Conservation (phyloP, 73 alveolate genomes). For the Paramecium primaurelia region DNA sequence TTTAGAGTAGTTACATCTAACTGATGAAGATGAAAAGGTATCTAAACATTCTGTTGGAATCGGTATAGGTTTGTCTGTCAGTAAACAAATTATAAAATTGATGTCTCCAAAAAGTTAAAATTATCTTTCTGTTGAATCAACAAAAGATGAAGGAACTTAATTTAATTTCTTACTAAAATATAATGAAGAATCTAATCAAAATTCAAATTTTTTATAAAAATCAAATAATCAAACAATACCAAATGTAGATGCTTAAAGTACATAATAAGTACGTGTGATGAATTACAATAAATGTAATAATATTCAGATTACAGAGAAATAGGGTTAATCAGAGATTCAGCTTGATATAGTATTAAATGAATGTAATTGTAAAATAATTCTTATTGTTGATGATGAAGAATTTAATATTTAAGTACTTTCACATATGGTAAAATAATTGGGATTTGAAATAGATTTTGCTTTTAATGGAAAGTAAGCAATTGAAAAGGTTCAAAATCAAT, state of each 20-base stretch:
- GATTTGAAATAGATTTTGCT: not conserved
- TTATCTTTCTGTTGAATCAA: not conserved
- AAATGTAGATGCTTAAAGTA: not conserved
- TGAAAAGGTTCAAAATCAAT: not conserved
- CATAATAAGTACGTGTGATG: not conserved
- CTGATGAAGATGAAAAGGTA: conserved; percentile 18
- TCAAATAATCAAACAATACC: not conserved
- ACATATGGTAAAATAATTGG: not conserved
- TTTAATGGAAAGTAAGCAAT: not conserved
- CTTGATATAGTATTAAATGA: not conserved
- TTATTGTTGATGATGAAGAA: not conserved
- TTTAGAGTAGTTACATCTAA: not conserved
- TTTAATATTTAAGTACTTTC: not conserved
- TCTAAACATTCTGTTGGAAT: not conserved
- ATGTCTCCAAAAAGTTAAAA: not conserved
- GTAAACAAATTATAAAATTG: not conserved
- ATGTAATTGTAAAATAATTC: not conserved
- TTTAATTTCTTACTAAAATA: not conserved
- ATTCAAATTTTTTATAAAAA: not conserved
- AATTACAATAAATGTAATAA: not conserved
- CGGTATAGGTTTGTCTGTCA: not conserved
- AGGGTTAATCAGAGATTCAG: not conserved
- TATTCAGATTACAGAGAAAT: not conserved
- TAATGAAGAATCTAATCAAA: not conserved
- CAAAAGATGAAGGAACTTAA: not conserved